Base-by-base conservation (phyloP, 352 stramenopile species). In the Globisporangium paddicum region DNA sequence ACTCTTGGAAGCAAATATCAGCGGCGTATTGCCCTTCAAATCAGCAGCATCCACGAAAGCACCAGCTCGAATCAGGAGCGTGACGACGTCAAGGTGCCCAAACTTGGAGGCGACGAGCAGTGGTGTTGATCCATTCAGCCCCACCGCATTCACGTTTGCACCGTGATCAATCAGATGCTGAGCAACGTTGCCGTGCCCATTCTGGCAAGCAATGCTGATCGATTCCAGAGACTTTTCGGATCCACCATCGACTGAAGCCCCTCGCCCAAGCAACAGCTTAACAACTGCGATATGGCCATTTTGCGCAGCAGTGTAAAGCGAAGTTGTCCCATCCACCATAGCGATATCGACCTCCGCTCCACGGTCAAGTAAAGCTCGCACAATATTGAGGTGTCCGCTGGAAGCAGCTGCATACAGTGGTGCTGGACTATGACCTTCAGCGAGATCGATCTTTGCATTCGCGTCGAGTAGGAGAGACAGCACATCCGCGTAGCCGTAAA, bases 351-450 rank as follows among this genome's bases (percentile, higher is more conserved):
- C 2, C 30, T 34, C n/a, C 0, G 52, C 26, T 40, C 52, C 52
- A 19, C 19, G 38, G 19, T 42, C 52, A 30, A 50, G 38, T 21
- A 58, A 19, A 32, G 28, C 6, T 6, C 25, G 18, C 19, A 41
- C 38, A 28, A 23, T 26, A 6, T 50, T 38, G 16, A 18, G 19
- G n/a, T 58, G 40, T 0, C 52, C 52, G 8, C 25, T 58, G 26
- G 49, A 49, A 35, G 38, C 52, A 18, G 52, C 52, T 50, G 52
- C 52, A 26, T 58, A 58, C 21, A 58, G 26, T 2, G 52, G 52
- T 16, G 52, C 42, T 3, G 38, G 21, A 18, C 38, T 50, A 11
- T 21, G 16, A 7, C 52, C 52, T 30, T 47, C 10, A 32, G 25
- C 16, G 16, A 58, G 16, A 41, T 58, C 52, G 19, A 18, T 21